Evolutionary conservation across 1,284 basidiomycete genomes (phyloP).

Genomic region (Pyrrhoderma noxium): DNA sequence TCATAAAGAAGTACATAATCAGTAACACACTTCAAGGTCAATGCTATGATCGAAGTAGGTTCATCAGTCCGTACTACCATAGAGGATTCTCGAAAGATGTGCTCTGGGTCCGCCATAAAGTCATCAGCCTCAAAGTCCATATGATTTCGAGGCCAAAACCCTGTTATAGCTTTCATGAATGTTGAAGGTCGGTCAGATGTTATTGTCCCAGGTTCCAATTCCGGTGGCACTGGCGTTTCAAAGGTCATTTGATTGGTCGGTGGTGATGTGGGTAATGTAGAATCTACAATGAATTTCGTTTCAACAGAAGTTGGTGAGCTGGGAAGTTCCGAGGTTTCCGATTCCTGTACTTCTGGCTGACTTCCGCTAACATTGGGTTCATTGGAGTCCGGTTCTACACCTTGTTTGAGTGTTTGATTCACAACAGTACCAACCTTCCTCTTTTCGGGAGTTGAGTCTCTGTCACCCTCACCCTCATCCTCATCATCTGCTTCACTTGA

Average conservation of each 20-base stretch:
- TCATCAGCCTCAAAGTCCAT: constrained; percentile 54
- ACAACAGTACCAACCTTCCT: background rate
- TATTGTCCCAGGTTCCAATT: constrained; percentile 42
- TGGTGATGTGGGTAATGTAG: constrained; percentile 12
- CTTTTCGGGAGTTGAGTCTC: background rate
- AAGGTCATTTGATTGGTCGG: constrained; percentile 27
- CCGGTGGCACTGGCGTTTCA: constrained; percentile 47
- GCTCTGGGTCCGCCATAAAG: constrained; percentile 70
- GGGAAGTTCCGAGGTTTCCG: background rate
- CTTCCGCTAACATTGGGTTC: background rate
- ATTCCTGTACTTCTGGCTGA: background rate
- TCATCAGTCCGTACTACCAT: constrained; percentile 97
- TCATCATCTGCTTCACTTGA: constrained; percentile 88
- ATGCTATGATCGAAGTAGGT: constrained; percentile 95
- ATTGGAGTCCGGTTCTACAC: background rate
- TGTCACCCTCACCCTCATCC: constrained; percentile 61
- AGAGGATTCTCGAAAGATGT: constrained; percentile 91
- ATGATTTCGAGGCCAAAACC: constrained; percentile 62
- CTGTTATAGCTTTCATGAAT: constrained; percentile 81
- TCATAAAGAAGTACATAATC: background rate
- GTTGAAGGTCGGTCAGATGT: constrained; percentile 59
- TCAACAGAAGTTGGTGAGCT: background rate
- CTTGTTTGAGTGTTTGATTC: background rate
- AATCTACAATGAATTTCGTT: background rate
- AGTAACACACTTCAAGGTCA: constrained; percentile 75